Base-by-base conservation (phyloP, 2,329 filamentous ascomycete species). In the Aureobasidium musti region DNA sequence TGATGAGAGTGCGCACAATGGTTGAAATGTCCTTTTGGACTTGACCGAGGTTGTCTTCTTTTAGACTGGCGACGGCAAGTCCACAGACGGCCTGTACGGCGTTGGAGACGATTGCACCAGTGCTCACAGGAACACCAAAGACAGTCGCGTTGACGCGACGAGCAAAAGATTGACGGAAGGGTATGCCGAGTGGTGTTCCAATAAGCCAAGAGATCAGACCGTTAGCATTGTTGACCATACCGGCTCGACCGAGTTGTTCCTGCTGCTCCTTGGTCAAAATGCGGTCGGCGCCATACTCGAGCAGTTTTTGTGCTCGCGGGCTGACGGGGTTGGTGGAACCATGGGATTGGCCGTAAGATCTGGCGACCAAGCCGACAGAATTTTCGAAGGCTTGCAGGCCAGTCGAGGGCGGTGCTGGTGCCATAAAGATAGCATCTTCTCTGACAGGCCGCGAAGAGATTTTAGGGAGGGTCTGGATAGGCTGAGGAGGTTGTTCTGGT, bases 21-120 rank as follows among this genome's bases (percentile, higher is more conserved):
- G 79, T 79, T 0, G 90, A 86, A 2, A 98, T 87, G 70, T 95
- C 91, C 50, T 87, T 83, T 70, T 96, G 89, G n/a, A 96, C 94
- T 71, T 91, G 90, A 17, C 94, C 94, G 74, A 88, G 95, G 54
- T 84, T 84, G 75, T 98, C 94, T 77, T 98, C 93, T 3, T 82
- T 81, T 64, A 97, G 79, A 76, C 90, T 94, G 69, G 85, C 85
- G 4, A 91, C 84, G 0, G 91, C 85, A 33, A 98, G 82, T n/a
- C 66, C 63, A 35, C 69, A 70, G 0, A 96, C 79, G 0, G 89
- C 85, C 68, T 87, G 85, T 6, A 87, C 82, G 0, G 91, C 90
- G 74, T 94, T 87, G 60, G 90, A 78, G 70, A 92, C 89, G 19
- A 89, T 79, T 35, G 85, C 86, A 1, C 87, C 80, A 73, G 90